Evolutionary conservation across 352 stramenopile genomes (phyloP), one percentile per base, ranked within the genome.

Genomic region (Plasmopara muralis): DNA sequence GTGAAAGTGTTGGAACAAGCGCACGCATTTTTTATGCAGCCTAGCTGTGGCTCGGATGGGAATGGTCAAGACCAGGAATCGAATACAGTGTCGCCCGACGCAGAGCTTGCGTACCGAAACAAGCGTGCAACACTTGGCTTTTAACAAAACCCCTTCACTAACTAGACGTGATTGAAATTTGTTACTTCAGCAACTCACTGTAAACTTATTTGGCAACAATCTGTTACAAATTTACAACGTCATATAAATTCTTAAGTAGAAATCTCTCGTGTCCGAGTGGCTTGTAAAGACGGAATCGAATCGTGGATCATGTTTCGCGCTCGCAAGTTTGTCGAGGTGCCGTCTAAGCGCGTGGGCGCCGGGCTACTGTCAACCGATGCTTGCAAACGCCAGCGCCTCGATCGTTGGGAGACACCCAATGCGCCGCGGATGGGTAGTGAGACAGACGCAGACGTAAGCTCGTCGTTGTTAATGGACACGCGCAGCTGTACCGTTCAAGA

Each of bases 61-160:
- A 62, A 47, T 40, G 42, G 42, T 12, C 30, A 38, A 44, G 53
- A 78, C 49, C 53, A 57, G 13, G 15, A 31, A n/a, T 44, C 45
- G 14, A 70, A 53, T 31, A 45, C 50, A 30, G 51, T 58, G 31
- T 66, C 63, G 8, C 57, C 69, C 1, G 60, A 69, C 33, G 45
- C 57, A 15, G 62, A 76, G 44, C 63, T 71, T 9, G 59, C 59
- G 34, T 75, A 80, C 49, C 67, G 72, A 9, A 68, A 69, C 46
- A 55, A 67, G 35, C 76, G 78, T 35, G 78, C 78, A 13, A 89
- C 78, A 29, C 72, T 89, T 30, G 78, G 78, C 12, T 89, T 89
- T 56, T 89, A 50, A 44, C 0, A 12, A 4, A 5, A 8, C 6
- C 31, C 10, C 10, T 12, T 35, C 31, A 35, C 31, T 0, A 35